Evolutionary conservation across 331 rosid species (phyloP).

Genomic region (Telfairia occidentalis): DNA sequence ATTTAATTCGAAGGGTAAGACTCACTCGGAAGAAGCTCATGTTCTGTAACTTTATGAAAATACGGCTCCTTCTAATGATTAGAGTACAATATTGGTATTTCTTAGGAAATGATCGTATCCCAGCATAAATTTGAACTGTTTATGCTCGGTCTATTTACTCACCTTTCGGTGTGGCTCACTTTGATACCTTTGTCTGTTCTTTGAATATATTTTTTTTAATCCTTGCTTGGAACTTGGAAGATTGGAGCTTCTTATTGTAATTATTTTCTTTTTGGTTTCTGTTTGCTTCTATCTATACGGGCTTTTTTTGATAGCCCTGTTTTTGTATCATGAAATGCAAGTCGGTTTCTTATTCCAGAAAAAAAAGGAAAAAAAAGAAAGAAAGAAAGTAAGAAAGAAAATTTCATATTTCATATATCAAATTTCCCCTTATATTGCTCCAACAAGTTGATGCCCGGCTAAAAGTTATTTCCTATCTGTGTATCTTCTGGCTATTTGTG

Average conservation of each 20-base stretch:
- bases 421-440: not conserved
- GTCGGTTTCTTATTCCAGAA: no score
- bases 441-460: not conserved
- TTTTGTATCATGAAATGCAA: not conserved
- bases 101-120: not conserved
- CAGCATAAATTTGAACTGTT: not conserved
- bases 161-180: not conserved
- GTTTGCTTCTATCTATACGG: not conserved
- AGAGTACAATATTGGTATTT: not conserved
- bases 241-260: not conserved
- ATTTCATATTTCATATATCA: not conserved
- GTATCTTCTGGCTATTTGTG: slow-evolving; percentile 17
- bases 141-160: not conserved
- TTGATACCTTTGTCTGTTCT: not conserved
- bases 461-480: slow-evolving; percentile 8
- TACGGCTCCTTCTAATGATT: not conserved
- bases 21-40: not conserved
- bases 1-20: not conserved
- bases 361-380: not conserved
- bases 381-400: no score
- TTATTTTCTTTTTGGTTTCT: not conserved
- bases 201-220: not conserved
- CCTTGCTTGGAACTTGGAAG: not conserved
- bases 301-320: not conserved
- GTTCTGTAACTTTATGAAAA: not conserved